phyloP scores from a whole-genome alignment of 2,329 filamentous ascomycete species.

The Emericellopsis cladophorae region DNA sequence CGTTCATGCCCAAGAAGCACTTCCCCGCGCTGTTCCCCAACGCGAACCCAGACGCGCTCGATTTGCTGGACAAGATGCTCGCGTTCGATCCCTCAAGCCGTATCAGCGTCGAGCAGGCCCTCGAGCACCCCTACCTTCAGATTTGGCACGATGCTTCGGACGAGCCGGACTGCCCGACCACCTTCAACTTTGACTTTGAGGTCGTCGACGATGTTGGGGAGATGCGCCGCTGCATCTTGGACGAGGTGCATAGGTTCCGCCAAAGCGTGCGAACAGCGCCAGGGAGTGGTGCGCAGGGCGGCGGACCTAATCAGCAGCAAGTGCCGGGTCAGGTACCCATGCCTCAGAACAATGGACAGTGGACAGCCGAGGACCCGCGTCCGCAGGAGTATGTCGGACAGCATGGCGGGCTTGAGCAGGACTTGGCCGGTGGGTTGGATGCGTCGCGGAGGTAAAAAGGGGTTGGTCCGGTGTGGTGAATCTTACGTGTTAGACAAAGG shows the following conservation, averaged over 20 bases:
- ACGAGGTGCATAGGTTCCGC: slow-evolving; percentile 86
- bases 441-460: slow-evolving; percentile 11
- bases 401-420: slow-evolving; percentile 40
- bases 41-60: slow-evolving; percentile 90
- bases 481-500: background rate
- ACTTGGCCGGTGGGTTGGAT: slow-evolving; percentile 39
- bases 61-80: slow-evolving; percentile 93
- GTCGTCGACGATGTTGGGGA: slow-evolving; percentile 89
- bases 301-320: slow-evolving; percentile 20
- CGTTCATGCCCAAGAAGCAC: slow-evolving; percentile 84
- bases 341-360: slow-evolving; percentile 36
- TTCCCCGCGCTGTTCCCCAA: slow-evolving; percentile 84
- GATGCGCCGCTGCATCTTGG: slow-evolving; percentile 94
- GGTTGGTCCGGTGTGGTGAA: background rate
- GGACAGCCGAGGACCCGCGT: slow-evolving; percentile 46
- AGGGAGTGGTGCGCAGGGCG: slow-evolving; percentile 17
- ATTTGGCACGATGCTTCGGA: slow-evolving; percentile 98
- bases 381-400: slow-evolving; percentile 44
- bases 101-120: slow-evolving; percentile 86
- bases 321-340: slow-evolving; percentile 33
- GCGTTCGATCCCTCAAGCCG: slow-evolving; percentile 91
- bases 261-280: slow-evolving; percentile 41
- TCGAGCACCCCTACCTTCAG: slow-evolving; percentile 91
- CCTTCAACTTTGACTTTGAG: slow-evolving; percentile 98
- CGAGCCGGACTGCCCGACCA: slow-evolving; percentile 84